Evolutionary conservation across 1,139 yeast genomes (phyloP), one percentile per base, ranked within the genome.

Genomic region (Geotrichum aggregatum): DNA sequence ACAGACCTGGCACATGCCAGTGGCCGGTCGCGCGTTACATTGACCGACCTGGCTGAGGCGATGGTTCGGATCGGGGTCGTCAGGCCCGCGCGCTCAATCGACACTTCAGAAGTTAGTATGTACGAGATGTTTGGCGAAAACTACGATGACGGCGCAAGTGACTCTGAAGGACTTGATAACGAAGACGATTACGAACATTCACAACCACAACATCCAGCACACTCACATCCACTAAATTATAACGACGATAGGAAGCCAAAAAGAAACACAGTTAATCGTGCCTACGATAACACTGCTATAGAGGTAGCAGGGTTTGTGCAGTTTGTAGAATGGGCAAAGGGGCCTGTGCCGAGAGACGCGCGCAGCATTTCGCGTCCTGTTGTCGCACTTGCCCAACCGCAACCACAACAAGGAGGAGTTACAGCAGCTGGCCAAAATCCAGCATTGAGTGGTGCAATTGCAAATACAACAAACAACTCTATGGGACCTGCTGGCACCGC

Each of bases 41-140:
- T 82, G 10, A 79, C 77, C 48, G 94, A 86, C 63, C 70, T 83
- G 10, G 71, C 84, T 39, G 78, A 79, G 61, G 84, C 86, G 0
- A 70, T 85, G 71, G 74, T 77, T 30, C 75, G 76, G 56, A 63
- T 76, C 14, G 84, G 83, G 1, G 67, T 80, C 47, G 64, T 83
- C 10, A 75, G 75, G 52, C 84, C 85, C 10, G 44, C 42, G 11
- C 44, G 22, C 13, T 26, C 31, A 8, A 22, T 50, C 13, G 54
- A 50, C 42, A 41, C 42, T 3, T 46, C 50, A 3, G 26, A 31
- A 11, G 50, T 34, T 24, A 24, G 28, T 8, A 24, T 24, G 5
- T 24, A 24, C 14, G 49, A 45, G 21, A 41, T 42, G 7, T 13
- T 39, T 11, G 28, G 26, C 5, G 46, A 42, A 13, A 44, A 31